phyloP scores from a whole-genome alignment of 2,329 filamentous ascomycete genomes.

The Penicillium sp. region DNA sequence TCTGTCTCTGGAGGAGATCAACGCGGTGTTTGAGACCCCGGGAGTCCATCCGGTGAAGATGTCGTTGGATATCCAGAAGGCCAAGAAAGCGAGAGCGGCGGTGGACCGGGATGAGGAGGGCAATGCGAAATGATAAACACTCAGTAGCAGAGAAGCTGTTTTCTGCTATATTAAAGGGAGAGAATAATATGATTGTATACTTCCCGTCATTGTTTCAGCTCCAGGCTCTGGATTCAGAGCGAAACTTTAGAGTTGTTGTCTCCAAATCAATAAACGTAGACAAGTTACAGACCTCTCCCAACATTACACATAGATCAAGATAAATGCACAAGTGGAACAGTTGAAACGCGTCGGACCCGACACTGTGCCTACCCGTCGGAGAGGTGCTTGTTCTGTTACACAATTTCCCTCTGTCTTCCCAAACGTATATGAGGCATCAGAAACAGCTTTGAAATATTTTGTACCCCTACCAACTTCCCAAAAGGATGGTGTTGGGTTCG shows the following conservation, averaged over 20 bases:
- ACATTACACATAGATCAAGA: not conserved
- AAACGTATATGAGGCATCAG: conserved; percentile 3
- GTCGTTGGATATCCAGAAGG: conserved; percentile 41
- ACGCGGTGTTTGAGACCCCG: conserved; percentile 55
- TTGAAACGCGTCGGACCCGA: conserved; percentile 24
- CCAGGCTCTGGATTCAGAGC: not conserved
- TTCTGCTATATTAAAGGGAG: not conserved
- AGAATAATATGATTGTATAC: not conserved
- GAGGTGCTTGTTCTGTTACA: conserved; percentile 20
- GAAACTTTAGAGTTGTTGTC: not conserved
- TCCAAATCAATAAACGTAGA: not conserved
- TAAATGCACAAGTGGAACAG: conserved; percentile 8
- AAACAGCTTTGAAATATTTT: not conserved
- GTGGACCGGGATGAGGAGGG: conserved; percentile 21
- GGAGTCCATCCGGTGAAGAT: conserved; percentile 46
- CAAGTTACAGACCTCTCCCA: not conserved
- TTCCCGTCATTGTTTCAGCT: not conserved
- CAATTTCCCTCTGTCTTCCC: conserved; percentile 13
- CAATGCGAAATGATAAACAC: not conserved
- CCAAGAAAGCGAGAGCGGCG: conserved; percentile 34
- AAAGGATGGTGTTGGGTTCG: not conserved
- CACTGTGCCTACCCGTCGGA: conserved; percentile 22
- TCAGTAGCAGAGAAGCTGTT: not conserved
- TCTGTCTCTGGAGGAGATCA: conserved; percentile 55
- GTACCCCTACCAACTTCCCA: not conserved